These are phyloP conservation scores for Tilletia walkeri DNA, from an alignment of 1,284 basidiomycete genomes.

Conservation along the genomic window DNA sequence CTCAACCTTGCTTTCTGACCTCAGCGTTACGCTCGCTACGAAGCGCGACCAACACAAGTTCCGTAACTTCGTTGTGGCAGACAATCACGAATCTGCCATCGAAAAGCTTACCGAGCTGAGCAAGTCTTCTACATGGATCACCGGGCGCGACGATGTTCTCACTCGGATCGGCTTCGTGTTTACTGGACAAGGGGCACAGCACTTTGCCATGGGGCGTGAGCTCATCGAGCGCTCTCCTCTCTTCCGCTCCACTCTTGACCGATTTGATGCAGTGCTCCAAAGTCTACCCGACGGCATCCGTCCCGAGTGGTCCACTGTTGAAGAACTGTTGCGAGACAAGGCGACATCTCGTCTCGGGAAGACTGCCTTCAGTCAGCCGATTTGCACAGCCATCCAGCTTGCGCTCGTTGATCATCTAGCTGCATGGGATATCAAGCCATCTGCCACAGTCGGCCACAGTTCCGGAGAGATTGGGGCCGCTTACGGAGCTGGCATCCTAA, in stretches of 20 bases:
- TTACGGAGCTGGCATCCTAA: background rate
- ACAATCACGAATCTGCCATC: conserved; percentile 14
- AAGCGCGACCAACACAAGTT: conserved; percentile 2
- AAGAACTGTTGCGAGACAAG: background rate
- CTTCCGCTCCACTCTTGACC: conserved; percentile 1
- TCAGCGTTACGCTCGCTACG: conserved; percentile 22
- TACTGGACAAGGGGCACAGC: conserved; percentile 38
- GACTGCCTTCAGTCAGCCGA: background rate
- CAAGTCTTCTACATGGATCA: background rate
- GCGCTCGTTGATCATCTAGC: background rate
- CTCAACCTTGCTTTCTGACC: conserved; percentile 11
- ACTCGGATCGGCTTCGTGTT: conserved; percentile 27
- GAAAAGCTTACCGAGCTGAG: background rate
- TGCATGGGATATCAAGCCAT: conserved; percentile 4
- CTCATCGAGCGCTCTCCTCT: conserved; percentile 19
- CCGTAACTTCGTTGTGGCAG: conserved; percentile 26
- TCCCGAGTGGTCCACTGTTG: background rate
- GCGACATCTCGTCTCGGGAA: background rate
- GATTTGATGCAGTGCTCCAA: background rate
- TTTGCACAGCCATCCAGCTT: conserved; percentile 1
- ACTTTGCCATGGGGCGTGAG: conserved; percentile 34
- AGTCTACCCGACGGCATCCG: background rate
- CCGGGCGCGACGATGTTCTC: background rate
- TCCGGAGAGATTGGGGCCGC: background rate
- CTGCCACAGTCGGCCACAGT: background rate